Conservation (phyloP, 176 grass and related monocot species). For the Juncus effusus region DNA sequence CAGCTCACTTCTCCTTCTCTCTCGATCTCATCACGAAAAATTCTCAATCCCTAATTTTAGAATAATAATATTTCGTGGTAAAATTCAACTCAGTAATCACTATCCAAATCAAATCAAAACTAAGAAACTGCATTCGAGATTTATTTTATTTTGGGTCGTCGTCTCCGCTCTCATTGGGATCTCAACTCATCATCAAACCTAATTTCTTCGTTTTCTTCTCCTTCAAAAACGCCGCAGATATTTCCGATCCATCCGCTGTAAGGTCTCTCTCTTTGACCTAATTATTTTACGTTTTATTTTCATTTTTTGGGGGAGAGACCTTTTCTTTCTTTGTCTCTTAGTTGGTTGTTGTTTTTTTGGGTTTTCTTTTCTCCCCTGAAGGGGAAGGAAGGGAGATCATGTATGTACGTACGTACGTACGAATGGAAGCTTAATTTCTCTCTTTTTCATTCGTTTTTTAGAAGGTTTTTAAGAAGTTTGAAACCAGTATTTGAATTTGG, state of each 20-base stretch:
- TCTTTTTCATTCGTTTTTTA: slow-evolving; percentile 4
- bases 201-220: slow-evolving; percentile 13
- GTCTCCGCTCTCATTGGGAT: slow-evolving; percentile 41
- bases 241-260: slow-evolving; percentile 48
- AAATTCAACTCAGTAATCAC: no score
- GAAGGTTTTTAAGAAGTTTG: neutral
- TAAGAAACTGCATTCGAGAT: no score
- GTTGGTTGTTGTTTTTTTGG: neutral
- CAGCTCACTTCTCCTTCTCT: no score
- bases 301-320: neutral
- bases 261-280: slow-evolving; percentile 25
- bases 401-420: no score
- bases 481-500: neutral
- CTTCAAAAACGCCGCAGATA: slow-evolving; percentile 51
- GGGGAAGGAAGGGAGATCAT: neutral
- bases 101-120: no score
- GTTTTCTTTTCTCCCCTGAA: slow-evolving; percentile 6
- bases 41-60: no score
- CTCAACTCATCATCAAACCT: neutral
- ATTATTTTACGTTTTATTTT: slow-evolving; percentile 12
- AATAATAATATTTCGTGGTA: no score
- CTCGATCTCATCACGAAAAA: no score
- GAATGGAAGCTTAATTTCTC: neutral
- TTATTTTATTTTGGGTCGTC: slow-evolving; percentile 23
- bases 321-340: neutral